These are phyloP conservation scores for Falciphora oryzae DNA, from an alignment of 2,329 filamentous ascomycete species.

Conservation along the genomic window DNA sequence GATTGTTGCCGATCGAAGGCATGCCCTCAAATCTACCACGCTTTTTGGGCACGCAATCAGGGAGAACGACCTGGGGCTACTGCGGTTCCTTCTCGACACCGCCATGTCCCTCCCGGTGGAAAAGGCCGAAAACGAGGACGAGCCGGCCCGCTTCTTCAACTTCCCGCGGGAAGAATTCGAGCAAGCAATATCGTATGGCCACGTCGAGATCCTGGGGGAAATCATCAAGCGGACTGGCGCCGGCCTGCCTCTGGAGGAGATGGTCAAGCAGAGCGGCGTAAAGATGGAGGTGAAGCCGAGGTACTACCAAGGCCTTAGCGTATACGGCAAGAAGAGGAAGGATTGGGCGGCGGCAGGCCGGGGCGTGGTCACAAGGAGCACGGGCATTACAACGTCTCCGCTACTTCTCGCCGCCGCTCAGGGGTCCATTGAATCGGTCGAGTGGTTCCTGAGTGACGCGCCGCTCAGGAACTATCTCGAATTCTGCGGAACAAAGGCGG, in stretches of 20 bases:
- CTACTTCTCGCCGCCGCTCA: conserved; percentile 51
- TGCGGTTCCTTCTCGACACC: conserved; percentile 54
- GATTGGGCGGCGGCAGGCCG: conserved; percentile 69
- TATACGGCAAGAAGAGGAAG: conserved; percentile 65
- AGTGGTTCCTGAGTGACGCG: conserved; percentile 72
- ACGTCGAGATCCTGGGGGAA: conserved; percentile 52
- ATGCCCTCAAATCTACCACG: conserved; percentile 14
- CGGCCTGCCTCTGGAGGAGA: conserved; percentile 61
- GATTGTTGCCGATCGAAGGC: conserved; percentile 24
- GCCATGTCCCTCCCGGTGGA: conserved; percentile 37
- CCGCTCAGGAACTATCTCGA: conserved; percentile 63
- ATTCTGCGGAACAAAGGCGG: conserved; percentile 54
- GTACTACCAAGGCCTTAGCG: conserved; percentile 71
- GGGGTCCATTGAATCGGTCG: conserved; percentile 60
- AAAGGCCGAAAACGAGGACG: conserved; percentile 29
- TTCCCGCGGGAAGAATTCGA: conserved; percentile 37
- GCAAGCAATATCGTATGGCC: conserved; percentile 39
- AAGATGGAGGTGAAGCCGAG: conserved; percentile 58
- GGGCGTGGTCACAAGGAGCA: conserved; percentile 31
- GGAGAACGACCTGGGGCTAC: conserved; percentile 45
- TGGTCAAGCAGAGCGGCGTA: conserved; percentile 61
- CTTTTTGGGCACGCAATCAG: conserved; percentile 42
- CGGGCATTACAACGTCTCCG: conserved; percentile 44
- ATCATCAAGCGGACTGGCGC: conserved; percentile 62
- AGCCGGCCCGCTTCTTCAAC: conserved; percentile 26